These are phyloP conservation scores for Aspergillus calidoustus DNA, from an alignment of 2,329 filamentous ascomycete genomes.

Conservation along the genomic window DNA sequence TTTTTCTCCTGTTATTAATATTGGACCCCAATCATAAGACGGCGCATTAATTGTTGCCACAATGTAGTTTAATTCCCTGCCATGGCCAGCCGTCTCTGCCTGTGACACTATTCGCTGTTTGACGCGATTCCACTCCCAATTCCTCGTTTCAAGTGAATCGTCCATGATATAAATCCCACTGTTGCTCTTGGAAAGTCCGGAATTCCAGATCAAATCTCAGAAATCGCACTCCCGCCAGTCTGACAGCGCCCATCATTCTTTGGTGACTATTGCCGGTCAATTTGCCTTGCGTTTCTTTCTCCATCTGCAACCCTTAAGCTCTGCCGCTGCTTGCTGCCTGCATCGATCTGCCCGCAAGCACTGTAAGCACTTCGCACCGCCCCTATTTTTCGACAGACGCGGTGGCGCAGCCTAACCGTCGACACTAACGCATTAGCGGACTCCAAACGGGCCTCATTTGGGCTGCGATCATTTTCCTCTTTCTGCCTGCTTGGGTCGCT, in stretches of 20 bases:
- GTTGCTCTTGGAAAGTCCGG: background rate
- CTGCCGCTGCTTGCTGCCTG: background rate
- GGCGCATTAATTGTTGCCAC: constrained; percentile 10
- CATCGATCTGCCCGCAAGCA: background rate
- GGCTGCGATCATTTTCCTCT: constrained; percentile 21
- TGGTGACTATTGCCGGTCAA: constrained; percentile 7
- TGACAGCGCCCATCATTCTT: constrained; percentile 1
- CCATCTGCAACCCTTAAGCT: background rate
- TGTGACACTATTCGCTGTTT: constrained; percentile 7
- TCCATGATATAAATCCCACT: constrained; percentile 20
- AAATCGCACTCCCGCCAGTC: background rate
- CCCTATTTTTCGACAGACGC: constrained; percentile 16
- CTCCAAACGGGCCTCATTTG: constrained; percentile 18
- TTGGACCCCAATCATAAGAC: constrained; percentile 4
- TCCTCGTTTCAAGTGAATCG: constrained; percentile 20
- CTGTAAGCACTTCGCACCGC: background rate
- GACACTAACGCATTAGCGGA: constrained; percentile 24
- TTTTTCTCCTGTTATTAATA: background rate
- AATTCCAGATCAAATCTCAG: background rate
- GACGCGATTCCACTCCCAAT: constrained; percentile 10
- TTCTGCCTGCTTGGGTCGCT: constrained; percentile 22
- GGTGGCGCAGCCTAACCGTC: constrained; percentile 27
- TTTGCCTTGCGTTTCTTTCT: constrained; percentile 15
- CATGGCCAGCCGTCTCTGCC: constrained; percentile 9
- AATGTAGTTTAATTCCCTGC: constrained; percentile 8